Conservation (phyloP, 495 filamentous ascomycete species). For the Hypoxylon crocopeplum region DNA sequence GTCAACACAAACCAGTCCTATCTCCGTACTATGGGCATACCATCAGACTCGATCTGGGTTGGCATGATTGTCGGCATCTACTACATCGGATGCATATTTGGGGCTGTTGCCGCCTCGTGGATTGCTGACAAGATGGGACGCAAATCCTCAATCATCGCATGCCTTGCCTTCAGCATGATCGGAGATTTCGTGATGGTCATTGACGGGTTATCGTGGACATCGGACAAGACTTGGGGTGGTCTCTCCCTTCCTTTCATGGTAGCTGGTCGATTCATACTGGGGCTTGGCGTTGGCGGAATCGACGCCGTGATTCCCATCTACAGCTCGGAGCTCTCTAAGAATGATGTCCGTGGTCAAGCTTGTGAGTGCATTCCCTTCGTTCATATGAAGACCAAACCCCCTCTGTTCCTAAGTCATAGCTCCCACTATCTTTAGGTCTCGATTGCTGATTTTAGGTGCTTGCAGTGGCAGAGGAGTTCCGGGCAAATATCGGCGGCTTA, state of each 20-base stretch:
- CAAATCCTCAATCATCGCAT: constrained; percentile 57
- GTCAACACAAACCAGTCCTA: constrained; percentile 65
- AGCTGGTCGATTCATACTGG: constrained; percentile 59
- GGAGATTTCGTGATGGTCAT: constrained; percentile 65
- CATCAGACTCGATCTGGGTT: constrained; percentile 52
- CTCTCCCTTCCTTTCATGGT: constrained; percentile 58
- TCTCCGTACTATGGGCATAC: constrained; percentile 61
- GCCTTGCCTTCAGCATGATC: constrained; percentile 54
- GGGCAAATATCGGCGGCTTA: constrained; percentile 64
- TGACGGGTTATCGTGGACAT: constrained; percentile 51
- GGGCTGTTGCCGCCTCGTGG: constrained; percentile 57
- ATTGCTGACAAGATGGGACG: constrained; percentile 57
- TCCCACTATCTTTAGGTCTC: too few species aligned
- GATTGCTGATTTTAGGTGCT: background rate
- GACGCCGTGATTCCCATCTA: constrained; percentile 65
- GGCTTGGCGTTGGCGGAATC: constrained; percentile 63
- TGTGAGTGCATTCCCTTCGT: constrained; percentile 9
- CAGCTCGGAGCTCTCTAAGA: constrained; percentile 57
- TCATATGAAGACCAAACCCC: background rate
- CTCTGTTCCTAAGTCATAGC: too few species aligned
- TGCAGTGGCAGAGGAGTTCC: constrained; percentile 61
- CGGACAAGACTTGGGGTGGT: constrained; percentile 34
- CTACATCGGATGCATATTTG: constrained; percentile 62
- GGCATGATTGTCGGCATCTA: constrained; percentile 66
- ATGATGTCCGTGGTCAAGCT: constrained; percentile 58